These are phyloP conservation scores for Castanopsis chinensis DNA, from an alignment of 306 rosid genomes.

Conservation along the genomic window DNA sequence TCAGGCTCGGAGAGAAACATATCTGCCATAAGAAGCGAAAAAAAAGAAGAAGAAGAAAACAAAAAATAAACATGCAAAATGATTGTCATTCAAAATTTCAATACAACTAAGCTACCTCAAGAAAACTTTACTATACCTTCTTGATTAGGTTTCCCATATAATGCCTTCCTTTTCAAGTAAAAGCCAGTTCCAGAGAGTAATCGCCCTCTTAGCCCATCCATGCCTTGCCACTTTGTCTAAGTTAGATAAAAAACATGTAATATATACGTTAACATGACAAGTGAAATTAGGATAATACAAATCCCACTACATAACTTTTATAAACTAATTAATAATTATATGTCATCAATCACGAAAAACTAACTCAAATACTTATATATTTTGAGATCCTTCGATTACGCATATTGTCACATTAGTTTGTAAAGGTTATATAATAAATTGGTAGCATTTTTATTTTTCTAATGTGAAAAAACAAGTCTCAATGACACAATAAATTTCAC, in stretches of 20 bases:
- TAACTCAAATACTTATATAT: background rate
- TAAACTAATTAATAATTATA: too few relatives aligned
- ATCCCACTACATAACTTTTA: too few relatives aligned
- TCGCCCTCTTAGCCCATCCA: conserved; percentile 52
- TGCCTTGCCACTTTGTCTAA: conserved; percentile 55
- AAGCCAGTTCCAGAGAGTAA: conserved; percentile 49
- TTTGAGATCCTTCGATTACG: background rate
- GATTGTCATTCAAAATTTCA: background rate
- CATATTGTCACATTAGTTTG: too few relatives aligned
- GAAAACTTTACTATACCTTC: conserved; percentile 22
- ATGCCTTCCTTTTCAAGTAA: conserved; percentile 37
- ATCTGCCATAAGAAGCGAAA: conserved; percentile 18
- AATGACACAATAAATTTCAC: too few relatives aligned
- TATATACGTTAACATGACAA: too few relatives aligned
- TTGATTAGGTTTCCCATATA: conserved; percentile 42
- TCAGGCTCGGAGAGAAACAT: conserved; percentile 20
- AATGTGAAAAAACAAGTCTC: too few relatives aligned
- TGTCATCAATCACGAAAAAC: too few relatives aligned
- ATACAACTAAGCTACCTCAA: background rate
- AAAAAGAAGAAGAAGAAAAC: background rate
- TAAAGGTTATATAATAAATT: too few relatives aligned
- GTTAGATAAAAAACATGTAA: background rate
- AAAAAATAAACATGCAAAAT: background rate
- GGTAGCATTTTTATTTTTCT: too few relatives aligned
- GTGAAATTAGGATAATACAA: too few relatives aligned